Conservation (phyloP, 2,329 filamentous ascomycete species). For the Ceratocystiopsis brevicomis region DNA sequence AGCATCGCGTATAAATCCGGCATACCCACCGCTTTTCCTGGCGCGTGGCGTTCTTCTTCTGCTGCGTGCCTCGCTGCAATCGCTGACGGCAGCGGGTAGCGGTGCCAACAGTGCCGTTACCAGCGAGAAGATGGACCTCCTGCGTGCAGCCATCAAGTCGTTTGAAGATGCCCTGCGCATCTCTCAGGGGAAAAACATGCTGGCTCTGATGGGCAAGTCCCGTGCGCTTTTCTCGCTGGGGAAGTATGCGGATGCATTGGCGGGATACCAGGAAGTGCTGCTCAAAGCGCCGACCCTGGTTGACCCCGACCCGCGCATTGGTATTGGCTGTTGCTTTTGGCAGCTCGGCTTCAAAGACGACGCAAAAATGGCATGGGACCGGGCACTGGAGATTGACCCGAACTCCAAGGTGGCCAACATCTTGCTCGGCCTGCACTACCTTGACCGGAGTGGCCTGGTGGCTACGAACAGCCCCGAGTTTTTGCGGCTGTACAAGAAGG, state of each 20-base stretch:
- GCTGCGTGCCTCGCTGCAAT: slow-evolving; percentile 70
- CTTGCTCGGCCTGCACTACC: slow-evolving; percentile 73
- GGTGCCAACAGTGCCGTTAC: slow-evolving; percentile 33
- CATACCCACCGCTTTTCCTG: slow-evolving; percentile 77
- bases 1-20: slow-evolving; percentile 81
- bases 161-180: slow-evolving; percentile 86
- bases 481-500: slow-evolving; percentile 68
- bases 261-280: slow-evolving; percentile 72
- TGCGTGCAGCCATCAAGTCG: slow-evolving; percentile 73
- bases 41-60: slow-evolving; percentile 80
- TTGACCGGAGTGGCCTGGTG: slow-evolving; percentile 69
- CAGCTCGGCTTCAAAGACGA: slow-evolving; percentile 88
- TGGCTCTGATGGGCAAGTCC: slow-evolving; percentile 80
- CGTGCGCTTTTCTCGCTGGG: slow-evolving; percentile 72
- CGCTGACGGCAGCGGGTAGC: slow-evolving; percentile 45
- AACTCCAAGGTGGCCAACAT: slow-evolving; percentile 82
- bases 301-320: slow-evolving; percentile 88
- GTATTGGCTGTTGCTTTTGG: slow-evolving; percentile 95
- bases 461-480: slow-evolving; percentile 74
- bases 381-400: slow-evolving; percentile 60
- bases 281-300: slow-evolving; percentile 69
- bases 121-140: slow-evolving; percentile 56
- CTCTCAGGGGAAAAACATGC: slow-evolving; percentile 72
- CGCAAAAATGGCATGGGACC: slow-evolving; percentile 77
- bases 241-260: slow-evolving; percentile 66